These are phyloP conservation scores for Haplosporangium sp. DNA, from an alignment of 371 early-diverging fungal genomes.

Conservation along the genomic window DNA sequence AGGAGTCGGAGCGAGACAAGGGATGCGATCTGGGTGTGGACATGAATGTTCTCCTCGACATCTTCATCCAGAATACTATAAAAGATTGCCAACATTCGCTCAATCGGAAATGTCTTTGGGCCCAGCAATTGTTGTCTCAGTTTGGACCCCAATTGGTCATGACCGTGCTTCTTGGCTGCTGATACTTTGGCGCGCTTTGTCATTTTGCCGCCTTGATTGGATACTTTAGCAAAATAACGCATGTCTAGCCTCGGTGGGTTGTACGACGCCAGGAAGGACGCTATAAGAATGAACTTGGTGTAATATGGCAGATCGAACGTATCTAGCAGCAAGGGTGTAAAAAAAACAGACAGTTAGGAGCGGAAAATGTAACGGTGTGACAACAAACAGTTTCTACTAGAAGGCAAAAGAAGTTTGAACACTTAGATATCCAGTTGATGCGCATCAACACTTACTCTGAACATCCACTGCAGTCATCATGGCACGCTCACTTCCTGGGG, in stretches of 20 bases:
- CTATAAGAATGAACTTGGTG: conserved; percentile 87
- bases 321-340: conserved; percentile 31
- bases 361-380: not conserved
- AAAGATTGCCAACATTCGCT: conserved; percentile 95
- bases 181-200: conserved; percentile 61
- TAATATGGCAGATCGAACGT: conserved; percentile 79
- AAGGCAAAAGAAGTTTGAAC: not conserved
- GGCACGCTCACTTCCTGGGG: conserved; percentile 34
- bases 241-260: conserved; percentile 90
- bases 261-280: conserved; percentile 92
- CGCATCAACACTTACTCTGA: conserved; percentile 27
- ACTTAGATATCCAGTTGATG: not conserved
- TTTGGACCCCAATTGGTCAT: conserved; percentile 58
- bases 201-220: conserved; percentile 65
- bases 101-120: conserved; percentile 90
- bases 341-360: not conserved
- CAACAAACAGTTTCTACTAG: not conserved
- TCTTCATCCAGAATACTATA: conserved; percentile 84
- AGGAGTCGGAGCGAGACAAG: conserved; percentile 80
- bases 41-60: conserved; percentile 81
- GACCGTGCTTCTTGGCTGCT: conserved; percentile 58
- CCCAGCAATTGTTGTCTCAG: conserved; percentile 90
- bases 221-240: conserved; percentile 80
- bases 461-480: conserved; percentile 39
- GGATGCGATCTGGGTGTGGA: conserved; percentile 84